Evolutionary conservation across 306 rosid genomes (phyloP), one percentile per base, ranked within the genome.

Genomic region (Vigna angularis): DNA sequence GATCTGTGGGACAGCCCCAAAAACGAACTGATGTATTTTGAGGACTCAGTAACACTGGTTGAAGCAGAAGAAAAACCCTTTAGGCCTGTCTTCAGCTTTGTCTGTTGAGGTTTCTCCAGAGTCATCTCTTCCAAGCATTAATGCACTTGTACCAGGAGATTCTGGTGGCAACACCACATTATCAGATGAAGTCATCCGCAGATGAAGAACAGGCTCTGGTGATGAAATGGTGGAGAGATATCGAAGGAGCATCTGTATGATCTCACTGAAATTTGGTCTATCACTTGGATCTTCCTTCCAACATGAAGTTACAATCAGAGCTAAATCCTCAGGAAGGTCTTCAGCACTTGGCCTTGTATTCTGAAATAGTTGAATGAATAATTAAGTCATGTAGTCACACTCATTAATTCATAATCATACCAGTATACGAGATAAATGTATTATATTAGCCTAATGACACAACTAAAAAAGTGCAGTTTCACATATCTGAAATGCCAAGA

Each of bases 91-190:
- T 89, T 89, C 93, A 64, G 56, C 26, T 20, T 51, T 26, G 50
- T 34, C 63, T 16, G 74, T 84, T 1, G 88, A 72, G 66, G 86
- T 86, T 71, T 80, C 92, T 65, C 82, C 85, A 0, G 86, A 77
- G 80, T 85, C 93, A 44, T 85, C 77, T 83, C 90, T 89, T 42
- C 74, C 24, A 16, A 82, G 78, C 96, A 94, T 94, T 76, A 94
- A 74, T 30, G 94, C 91, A 82, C 97, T 92, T 52, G 98, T 94
- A 15, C 98, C 97, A 0, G 98, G 98, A 26, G 98, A 94, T 66
- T 90, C 98, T 0, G 98, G 98, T 16, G 98, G 91, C 68, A 94
- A 73, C 20, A 94, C 91, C 18, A 87, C 82, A 55, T 94, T 94
- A 72, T 89, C 94, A 0, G 98, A 88, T 9, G 82, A 78, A 71